phyloP scores from a whole-genome alignment of 495 filamentous ascomycete species.

The Darksidea phi region DNA sequence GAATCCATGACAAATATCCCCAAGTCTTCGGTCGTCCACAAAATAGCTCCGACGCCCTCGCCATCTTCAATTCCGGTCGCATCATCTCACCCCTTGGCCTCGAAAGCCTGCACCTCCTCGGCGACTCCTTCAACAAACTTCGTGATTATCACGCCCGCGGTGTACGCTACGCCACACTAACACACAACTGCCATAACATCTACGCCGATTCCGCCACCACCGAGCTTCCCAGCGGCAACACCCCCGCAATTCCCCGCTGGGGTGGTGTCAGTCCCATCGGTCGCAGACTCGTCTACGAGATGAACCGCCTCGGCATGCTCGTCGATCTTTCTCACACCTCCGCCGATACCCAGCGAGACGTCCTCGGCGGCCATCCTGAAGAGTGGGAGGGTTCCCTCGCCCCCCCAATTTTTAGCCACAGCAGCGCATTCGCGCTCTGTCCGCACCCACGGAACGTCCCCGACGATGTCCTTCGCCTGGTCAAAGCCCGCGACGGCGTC shows the following conservation, averaged over 20 bases:
- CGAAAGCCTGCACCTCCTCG: not conserved
- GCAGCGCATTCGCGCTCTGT: constrained; percentile 53
- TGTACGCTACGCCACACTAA: no score
- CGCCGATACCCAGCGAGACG: constrained; percentile 57
- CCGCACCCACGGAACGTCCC: constrained; percentile 55
- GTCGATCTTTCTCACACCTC: constrained; percentile 40
- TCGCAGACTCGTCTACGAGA: not conserved
- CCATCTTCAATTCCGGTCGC: constrained; percentile 1
- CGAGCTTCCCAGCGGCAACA: no score
- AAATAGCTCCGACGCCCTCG: not conserved
- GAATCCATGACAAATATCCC: not conserved
- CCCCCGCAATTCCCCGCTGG: not conserved
- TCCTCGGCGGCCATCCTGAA: constrained; percentile 49
- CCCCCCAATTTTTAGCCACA: constrained; percentile 62
- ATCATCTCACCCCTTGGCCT: not conserved
- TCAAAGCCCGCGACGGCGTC: constrained; percentile 55
- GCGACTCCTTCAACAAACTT: not conserved
- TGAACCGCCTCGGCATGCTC: constrained; percentile 5
- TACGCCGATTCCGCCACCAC: no score
- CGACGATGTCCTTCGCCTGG: constrained; percentile 57
- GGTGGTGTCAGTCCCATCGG: not conserved
- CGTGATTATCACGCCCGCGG: constrained; percentile 1
- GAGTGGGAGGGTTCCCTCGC: constrained; percentile 49
- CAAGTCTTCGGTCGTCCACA: not conserved
- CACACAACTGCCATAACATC: no score